Percentiles rank a stretch among this genome's conserved stretches.
Evolutionary conservation across 805 yeast species (phyloP).

Genomic region (Ogataea ganodermae): DNA sequence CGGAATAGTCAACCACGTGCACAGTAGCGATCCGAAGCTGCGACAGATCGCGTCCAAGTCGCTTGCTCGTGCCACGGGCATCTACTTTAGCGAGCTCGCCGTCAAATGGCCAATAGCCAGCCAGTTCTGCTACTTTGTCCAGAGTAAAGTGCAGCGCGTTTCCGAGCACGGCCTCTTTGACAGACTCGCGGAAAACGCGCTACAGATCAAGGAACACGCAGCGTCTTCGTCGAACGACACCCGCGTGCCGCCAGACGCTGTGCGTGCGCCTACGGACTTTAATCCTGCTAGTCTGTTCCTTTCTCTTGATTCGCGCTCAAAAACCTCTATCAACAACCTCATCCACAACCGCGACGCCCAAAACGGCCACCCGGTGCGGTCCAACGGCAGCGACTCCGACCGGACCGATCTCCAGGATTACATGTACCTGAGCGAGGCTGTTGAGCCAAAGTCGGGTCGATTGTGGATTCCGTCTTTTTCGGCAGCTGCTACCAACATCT

Average conservation of each 20-base stretch:
- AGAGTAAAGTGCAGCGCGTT: neutral
- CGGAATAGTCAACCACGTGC: constrained; percentile 12
- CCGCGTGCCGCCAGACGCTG: no score
- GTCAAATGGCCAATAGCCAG: constrained; percentile 17
- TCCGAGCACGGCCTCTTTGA: constrained; percentile 3
- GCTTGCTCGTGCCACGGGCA: constrained; percentile 3
- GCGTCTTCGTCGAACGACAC: neutral
- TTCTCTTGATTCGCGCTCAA: constrained; percentile 3
- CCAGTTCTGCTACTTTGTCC: constrained; percentile 8
- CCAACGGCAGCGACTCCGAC: neutral
- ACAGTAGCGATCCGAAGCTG: constrained; percentile 8
- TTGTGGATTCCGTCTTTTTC: neutral
- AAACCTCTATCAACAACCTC: constrained; percentile 17
- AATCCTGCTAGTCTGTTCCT: neutral
- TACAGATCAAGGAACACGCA: neutral
- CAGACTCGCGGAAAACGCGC: neutral
- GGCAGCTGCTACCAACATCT: neutral
- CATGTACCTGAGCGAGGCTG: neutral
- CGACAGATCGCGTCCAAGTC: constrained; percentile 1
- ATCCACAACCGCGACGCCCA: constrained; percentile 9
- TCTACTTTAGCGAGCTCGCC: constrained; percentile 6
- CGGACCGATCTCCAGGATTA: constrained; percentile 9
- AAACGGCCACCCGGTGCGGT: neutral
- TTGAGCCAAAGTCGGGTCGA: neutral
- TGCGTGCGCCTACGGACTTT: neutral